Evolutionary conservation across 257 asterid species (phyloP), one percentile per base, ranked within the genome.

Genomic region (Mitragyna speciosa): DNA sequence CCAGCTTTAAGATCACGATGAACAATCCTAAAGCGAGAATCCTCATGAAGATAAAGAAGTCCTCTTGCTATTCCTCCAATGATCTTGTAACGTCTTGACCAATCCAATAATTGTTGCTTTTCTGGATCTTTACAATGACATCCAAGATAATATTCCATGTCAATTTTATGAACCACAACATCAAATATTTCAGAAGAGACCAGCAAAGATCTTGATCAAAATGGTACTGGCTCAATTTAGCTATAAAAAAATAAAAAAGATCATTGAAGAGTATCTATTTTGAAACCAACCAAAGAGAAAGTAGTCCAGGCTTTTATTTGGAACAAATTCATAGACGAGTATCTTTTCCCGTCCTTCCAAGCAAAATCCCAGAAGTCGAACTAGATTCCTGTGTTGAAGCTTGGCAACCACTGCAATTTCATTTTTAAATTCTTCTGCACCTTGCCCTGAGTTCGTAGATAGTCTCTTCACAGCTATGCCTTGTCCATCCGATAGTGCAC

Each of bases 391-490:
- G 19, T 85, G 88, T 49, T 82, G 86, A 59, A 82, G 82, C 77
- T 79, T 85, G 58, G 82, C 80, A 43, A 85, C 73, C 7, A 85
- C 19, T 20, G 12, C 24, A 30, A 79, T 81, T 78, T 85, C 88
- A 9, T 82, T 85, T n/a, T 68, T 82, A 22, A 82, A 85, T 73
- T 82, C 84, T 10, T 33, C 54, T 49, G 45, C 75, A 10, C 89
- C 89, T 71, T 86, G 87, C 2, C 78, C 66, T 22, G 87, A 86
- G 22, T 22, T 63, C 65, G 36, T 68, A 24, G 84, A 83, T 30
- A 86, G 48, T 26, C 85, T 86, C 72, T 83, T 86, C 76, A 86
- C 87, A 20, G 89, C 89, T 74, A 86, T 67, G 39, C 31, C 64
- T 66, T 80, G 70, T n/a, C 85, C 89, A 31, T 75, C 72, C 1